Evolutionary conservation across 2,329 filamentous ascomycete genomes (phyloP).

Genomic region (Reticulascus tulasneorum): DNA sequence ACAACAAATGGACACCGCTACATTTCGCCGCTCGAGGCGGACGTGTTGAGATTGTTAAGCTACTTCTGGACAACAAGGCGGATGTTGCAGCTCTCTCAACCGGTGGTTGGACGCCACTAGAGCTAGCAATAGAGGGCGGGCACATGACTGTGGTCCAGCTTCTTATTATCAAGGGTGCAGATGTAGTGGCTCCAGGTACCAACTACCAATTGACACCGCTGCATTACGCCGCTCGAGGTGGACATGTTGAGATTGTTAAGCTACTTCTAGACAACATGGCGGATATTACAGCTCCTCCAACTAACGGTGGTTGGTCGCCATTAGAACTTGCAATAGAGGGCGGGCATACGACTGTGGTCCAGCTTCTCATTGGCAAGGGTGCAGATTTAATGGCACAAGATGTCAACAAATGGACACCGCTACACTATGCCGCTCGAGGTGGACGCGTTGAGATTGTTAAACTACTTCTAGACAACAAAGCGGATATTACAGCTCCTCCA

Average conservation of each 20-base stretch:
- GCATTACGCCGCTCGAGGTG: not conserved
- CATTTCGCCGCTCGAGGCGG: rapidly evolving
- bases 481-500: not conserved
- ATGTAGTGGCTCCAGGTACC: not conserved
- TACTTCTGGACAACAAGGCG: conserved; percentile 3
- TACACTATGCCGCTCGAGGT: rapidly evolving
- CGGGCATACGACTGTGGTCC: no score
- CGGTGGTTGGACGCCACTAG: not conserved
- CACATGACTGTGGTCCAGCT: not conserved
- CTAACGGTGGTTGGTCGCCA: no score
- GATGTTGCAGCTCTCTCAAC: not conserved
- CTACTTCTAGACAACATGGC: no score
- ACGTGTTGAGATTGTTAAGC: not conserved
- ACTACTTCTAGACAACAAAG: conserved; percentile 3
- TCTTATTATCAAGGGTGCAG: not conserved
- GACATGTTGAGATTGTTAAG: no score
- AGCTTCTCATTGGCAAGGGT: not conserved
- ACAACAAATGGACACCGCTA: not conserved
- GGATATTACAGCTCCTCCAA: no score
- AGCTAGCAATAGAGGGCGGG: not conserved
- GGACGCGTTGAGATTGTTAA: conserved; percentile 1
- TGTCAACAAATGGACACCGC: not conserved
- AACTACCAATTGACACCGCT: not conserved
- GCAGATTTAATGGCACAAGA: not conserved
- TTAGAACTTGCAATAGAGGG: no score